Evolutionary conservation across 257 asterid genomes (phyloP).

Genomic region (Anisodus tanguticus): DNA sequence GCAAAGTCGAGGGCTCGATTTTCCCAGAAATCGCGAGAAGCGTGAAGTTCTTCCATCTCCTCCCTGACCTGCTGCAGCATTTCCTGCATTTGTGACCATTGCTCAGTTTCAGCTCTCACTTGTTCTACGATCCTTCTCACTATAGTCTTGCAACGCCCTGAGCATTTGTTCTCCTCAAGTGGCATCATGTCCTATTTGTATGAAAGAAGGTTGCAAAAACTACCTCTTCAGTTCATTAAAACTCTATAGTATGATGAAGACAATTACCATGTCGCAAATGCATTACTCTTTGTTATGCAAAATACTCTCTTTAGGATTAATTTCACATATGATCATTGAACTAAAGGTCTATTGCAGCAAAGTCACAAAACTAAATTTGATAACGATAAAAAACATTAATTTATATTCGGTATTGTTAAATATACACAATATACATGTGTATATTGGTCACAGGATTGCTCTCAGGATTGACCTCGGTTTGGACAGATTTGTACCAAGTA

Average conservation of each 20-base stretch:
- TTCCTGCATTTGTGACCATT: conserved; percentile 94
- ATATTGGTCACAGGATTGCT: too few relatives aligned
- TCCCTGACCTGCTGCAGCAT: conserved; percentile 77
- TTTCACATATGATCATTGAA: background rate
- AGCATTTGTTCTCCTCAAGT: conserved; percentile 61
- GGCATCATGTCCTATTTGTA: conserved; percentile 45
- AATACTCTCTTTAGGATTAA: too few relatives aligned
- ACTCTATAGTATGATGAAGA: background rate
- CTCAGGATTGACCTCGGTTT: too few relatives aligned
- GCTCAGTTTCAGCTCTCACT: conserved; percentile 90
- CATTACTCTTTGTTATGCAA: background rate
- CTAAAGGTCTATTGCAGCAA: background rate
- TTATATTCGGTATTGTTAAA: background rate
- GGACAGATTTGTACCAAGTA: too few relatives aligned
- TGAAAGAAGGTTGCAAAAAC: background rate
- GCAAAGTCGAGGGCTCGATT: conserved; percentile 57
- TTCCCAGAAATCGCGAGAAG: conserved; percentile 62
- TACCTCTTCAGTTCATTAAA: background rate
- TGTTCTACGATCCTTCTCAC: conserved; percentile 73
- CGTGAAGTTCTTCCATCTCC: conserved; percentile 78
- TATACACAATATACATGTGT: too few relatives aligned
- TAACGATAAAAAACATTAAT: background rate
- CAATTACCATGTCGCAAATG: background rate
- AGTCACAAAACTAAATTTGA: background rate
- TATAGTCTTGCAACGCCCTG: conserved; percentile 78